Percentiles rank a stretch among this genome's conserved stretches.
phyloP scores from a whole-genome alignment of 495 filamentous ascomycete genomes.

The Podospora bellae-mahoneyi region DNA sequence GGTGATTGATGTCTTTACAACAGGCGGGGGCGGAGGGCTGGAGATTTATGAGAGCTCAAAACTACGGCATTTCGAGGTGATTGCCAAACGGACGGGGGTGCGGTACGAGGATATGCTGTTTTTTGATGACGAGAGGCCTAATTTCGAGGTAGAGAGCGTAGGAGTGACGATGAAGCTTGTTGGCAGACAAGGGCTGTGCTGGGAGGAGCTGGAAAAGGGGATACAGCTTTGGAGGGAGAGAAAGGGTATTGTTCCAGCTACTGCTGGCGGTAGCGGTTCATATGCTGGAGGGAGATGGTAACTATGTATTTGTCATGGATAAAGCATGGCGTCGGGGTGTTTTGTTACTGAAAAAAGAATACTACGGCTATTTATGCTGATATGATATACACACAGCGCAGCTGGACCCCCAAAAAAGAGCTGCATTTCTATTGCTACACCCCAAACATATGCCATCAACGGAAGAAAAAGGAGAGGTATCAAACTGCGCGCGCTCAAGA shows the following conservation, averaged over 20 bases:
- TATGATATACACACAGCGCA: neutral
- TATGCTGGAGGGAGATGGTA: neutral
- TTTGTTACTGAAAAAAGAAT: neutral
- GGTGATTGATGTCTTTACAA: conserved; percentile 65
- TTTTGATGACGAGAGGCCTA: conserved; percentile 90
- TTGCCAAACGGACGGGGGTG: conserved; percentile 65
- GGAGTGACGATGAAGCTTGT: conserved; percentile 84
- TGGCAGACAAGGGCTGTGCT: conserved; percentile 67
- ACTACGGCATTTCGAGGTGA: conserved; percentile 72
- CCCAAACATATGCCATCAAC: neutral
- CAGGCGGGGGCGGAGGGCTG: conserved; percentile 53
- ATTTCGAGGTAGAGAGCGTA: conserved; percentile 77
- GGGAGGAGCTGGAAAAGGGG: conserved; percentile 73
- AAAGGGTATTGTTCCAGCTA: conserved; percentile 41
- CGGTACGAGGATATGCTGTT: conserved; percentile 86
- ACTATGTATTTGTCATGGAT: neutral
- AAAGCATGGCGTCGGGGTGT: neutral
- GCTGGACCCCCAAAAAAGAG: neutral
- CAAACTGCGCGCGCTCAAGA: conserved; percentile 4
- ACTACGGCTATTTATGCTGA: neutral
- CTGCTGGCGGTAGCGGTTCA: neutral
- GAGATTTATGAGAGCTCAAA: conserved; percentile 91
- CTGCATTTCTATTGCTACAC: neutral
- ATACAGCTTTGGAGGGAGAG: conserved; percentile 74
- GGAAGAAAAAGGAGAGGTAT: conserved; percentile 2